Base-by-base conservation (phyloP, 75 land plant genomes). In the Pinus albicaulis region DNA sequence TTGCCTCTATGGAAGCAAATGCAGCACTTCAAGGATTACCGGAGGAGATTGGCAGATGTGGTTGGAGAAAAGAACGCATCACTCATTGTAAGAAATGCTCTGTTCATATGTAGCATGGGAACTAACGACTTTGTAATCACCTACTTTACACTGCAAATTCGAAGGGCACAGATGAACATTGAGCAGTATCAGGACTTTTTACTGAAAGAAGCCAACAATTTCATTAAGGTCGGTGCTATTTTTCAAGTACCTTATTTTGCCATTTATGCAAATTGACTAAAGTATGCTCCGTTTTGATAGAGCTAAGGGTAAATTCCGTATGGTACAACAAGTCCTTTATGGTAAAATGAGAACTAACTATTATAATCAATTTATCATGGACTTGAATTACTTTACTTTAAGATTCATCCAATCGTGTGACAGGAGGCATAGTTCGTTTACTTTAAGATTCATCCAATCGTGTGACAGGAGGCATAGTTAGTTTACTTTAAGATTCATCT, bases 51-150 rank as follows among this genome's bases (percentile, higher is more conserved):
- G 24, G 77, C 41, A 57, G 62, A 34, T 56, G 62, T 82, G 57
- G 79, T 89, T 8, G 95, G 92, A 28, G 63, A 66, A 22, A 61
- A 59, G 19, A 74, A 71, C 61, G 92, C 90, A 7, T 62, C 81
- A 6, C 25, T 57, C 13, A 78, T 85, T 2, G 8, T 92, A 23
- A 59, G 64, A 7, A 75, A 81, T 38, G 84, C 90, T 3, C 38
- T 92, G 55, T 88, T 90, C 59, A 41, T 88, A 5, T 28, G 88
- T 28, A 90, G 95, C 80, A 77, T 82, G 1, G 94, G 94, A 19
- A 82, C 92, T 38, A 92, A 89, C 59, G 94, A 92, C 75, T 87
- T 86, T 74, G 74, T 86, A 5, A 82, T 87, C 71, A 89, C 88
- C 71, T 38, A 38, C 41, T 38, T 38, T 38, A 5, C 6, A 4